Evolutionary conservation across 169 alveolate genomes (phyloP).

Genomic region (Fabrea salina): DNA sequence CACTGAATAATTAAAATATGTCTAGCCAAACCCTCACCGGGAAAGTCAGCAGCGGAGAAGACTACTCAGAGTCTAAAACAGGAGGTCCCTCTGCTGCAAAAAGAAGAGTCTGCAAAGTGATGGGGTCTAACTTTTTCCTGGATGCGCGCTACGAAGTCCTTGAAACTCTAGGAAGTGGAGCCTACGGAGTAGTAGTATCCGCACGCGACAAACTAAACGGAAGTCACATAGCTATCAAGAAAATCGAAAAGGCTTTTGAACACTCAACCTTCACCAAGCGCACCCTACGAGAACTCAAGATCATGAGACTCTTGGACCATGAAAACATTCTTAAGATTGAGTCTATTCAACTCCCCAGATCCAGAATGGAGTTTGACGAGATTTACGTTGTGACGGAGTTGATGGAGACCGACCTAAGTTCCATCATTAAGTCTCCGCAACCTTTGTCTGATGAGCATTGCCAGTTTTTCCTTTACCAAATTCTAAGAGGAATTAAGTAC

Average conservation of each 20-base stretch:
- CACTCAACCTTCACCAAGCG: slow-evolving; percentile 70
- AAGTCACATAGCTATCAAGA: slow-evolving; percentile 75
- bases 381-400: slow-evolving; percentile 54
- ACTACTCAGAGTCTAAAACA: slow-evolving; percentile 10
- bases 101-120: background rate
- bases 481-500: slow-evolving; percentile 71
- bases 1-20: too few relatives aligned
- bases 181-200: slow-evolving; percentile 79
- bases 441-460: slow-evolving; percentile 76
- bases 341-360: slow-evolving; percentile 45
- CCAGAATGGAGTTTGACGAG: slow-evolving; percentile 56
- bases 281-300: slow-evolving; percentile 63
- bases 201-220: slow-evolving; percentile 64
- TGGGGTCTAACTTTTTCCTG: slow-evolving; percentile 3
- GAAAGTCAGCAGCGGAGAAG: too few relatives aligned
- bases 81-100: slow-evolving; percentile 28
- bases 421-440: slow-evolving; percentile 70
- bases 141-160: slow-evolving; percentile 20
- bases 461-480: slow-evolving; percentile 70
- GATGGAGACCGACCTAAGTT: slow-evolving; percentile 72
- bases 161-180: slow-evolving; percentile 58
- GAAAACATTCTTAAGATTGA: slow-evolving; percentile 47
- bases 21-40: too few relatives aligned
- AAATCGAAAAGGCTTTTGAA: slow-evolving; percentile 81
- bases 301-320: slow-evolving; percentile 46